Base-by-base conservation (phyloP, 352 stramenopile species). In the Phytophthora chlamydospora region DNA sequence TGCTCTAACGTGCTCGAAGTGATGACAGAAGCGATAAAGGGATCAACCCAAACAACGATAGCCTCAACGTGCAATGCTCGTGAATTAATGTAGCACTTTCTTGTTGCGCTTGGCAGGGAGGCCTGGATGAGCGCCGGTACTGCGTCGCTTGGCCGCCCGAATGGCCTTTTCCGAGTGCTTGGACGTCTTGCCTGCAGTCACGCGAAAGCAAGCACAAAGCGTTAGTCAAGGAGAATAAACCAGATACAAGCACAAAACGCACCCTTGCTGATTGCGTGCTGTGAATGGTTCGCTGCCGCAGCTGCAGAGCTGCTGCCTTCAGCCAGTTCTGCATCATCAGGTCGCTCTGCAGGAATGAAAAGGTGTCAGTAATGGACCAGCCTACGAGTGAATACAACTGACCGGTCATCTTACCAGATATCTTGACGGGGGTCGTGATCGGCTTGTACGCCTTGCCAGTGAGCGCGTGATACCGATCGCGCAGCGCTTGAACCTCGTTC, bases 91-190 rank as follows among this genome's bases (percentile, higher is more conserved):
- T 17, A 62, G 49, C n/a, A 75, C 67, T 67, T 88, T 88, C 66
- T 85, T 85, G 61, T 84, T 85, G 9, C 78, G 75, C 43, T 88
- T 88, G 3, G 78, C 70, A 13, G 78, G 64, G 38, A 83, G 61
- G 3, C 58, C 75, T 12, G 58, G 61, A 13, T 44, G 66, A 0
- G 36, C 41, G n/a, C 59, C 71, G 5, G 46, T 39, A n/a, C 63
- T 71, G 39, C 74, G 78, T 38, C 75, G 72, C 49, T 88, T 88
- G 36, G 58, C 78, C 41, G 64, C 51, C 0, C 75, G 78, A 38
- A 75, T 63, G 13, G 69, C 66, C 34, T 88, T 86, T 66, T 88
- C 78, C 17, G 78, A 76, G 44, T 80, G 64, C 53, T 84, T 88
- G 2, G 79, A 66, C 27, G 68, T 66, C 64, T 86, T 88, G 24